These are phyloP conservation scores for Calonectria henricotiae DNA, from an alignment of 2,329 filamentous ascomycete genomes.

Conservation along the genomic window DNA sequence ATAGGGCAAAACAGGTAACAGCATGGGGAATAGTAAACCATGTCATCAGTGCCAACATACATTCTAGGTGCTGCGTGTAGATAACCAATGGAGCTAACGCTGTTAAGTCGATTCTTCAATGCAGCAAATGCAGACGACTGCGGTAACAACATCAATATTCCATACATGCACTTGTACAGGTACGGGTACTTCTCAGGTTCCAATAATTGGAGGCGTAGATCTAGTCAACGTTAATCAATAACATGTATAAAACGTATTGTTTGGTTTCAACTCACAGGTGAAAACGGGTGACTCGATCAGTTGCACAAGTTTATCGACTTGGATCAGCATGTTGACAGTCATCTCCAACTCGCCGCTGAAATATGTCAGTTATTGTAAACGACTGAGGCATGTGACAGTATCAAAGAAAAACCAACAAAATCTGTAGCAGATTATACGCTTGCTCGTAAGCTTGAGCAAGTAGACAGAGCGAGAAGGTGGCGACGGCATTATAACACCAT, in stretches of 20 bases:
- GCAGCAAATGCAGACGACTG: constrained; percentile 98
- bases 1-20: neutral
- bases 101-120: constrained; percentile 95
- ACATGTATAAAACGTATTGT: neutral
- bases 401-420: constrained; percentile 77
- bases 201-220: constrained; percentile 92
- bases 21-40: neutral
- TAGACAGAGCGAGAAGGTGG: constrained; percentile 95
- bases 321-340: constrained; percentile 98
- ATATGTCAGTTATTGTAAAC: constrained; percentile 7
- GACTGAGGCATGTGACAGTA: neutral
- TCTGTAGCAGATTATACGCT: constrained; percentile 94
- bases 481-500: constrained; percentile 99
- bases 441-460: constrained; percentile 98
- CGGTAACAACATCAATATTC: constrained; percentile 96
- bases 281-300: constrained; percentile 97
- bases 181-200: constrained; percentile 97
- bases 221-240: constrained; percentile 62
- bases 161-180: constrained; percentile 97
- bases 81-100: constrained; percentile 96
- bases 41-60: constrained; percentile 64
- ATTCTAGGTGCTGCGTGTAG: constrained; percentile 85
- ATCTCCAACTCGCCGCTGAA: constrained; percentile 95
- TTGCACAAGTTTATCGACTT: constrained; percentile 98
- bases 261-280: constrained; percentile 79